phyloP scores from a whole-genome alignment of 1,284 basidiomycete genomes.

The Cryptococcus sp. region DNA sequence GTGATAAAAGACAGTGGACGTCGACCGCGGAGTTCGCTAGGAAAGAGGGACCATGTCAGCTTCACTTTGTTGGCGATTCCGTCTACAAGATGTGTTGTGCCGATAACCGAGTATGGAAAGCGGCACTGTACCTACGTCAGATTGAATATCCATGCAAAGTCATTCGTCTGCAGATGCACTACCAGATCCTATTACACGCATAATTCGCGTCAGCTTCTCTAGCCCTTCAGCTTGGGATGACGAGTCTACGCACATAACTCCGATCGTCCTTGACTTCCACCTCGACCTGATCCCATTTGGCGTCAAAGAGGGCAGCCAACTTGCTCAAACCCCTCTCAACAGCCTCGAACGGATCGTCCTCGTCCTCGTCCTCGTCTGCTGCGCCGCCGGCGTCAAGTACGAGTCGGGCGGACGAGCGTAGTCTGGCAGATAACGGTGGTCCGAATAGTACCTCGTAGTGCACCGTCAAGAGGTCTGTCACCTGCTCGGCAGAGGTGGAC shows the following conservation, averaged over 20 bases:
- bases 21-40: not conserved
- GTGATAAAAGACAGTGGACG: not conserved
- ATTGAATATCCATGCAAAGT: not conserved
- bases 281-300: not conserved
- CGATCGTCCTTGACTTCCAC: not conserved
- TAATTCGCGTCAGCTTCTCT: not conserved
- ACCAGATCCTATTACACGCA: not conserved
- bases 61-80: not conserved
- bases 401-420: not conserved
- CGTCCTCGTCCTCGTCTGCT: not conserved
- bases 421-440: not conserved
- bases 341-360: not conserved
- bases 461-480: not conserved
- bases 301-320: not conserved
- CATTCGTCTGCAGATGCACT: not conserved
- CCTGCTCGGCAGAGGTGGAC: not conserved
- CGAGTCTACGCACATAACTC: not conserved
- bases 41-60: not conserved
- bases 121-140: not conserved
- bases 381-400: not conserved
- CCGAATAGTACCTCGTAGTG: not conserved
- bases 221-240: not conserved
- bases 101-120: no score
- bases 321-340: not conserved
- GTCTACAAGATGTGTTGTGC: no score